Base-by-base conservation (phyloP, 805 yeast genomes). In the Candida maesae region DNA sequence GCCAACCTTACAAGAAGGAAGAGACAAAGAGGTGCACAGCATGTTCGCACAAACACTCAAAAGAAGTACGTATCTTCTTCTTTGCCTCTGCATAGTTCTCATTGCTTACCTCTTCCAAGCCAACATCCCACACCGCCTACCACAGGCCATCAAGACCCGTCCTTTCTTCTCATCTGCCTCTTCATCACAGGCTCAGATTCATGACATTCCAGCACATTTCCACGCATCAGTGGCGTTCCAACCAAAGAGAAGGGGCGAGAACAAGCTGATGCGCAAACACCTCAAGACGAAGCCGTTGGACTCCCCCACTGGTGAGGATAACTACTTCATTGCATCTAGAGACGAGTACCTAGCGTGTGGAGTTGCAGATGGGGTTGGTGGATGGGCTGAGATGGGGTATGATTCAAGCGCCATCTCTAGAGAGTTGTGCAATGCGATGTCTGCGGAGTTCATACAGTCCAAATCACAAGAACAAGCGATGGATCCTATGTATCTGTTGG, bases 361-460 rank as follows among this genome's bases (percentile, higher is more conserved):
- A 17, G 93, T 85, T 4, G 84, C 96, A 6, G 99, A 91, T 64
- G 99, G 99, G 12, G 98, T 93, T 4, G 98, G 98, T 13, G 98
- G 98, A 3, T 91, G 98, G 97, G 76, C 85, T 2, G 93, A 86
- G 46, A 81, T 85, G 35, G 97, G 97, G 0, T 84, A 79, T 53
- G 96, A 91, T 60, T 85, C 96, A 2, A 76, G 88, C 43, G 91
- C 91, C 7, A 85, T 91, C 45, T 81, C 93, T 30, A 71, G 95
- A 51, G 93, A 86, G 52, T 65, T 91, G 29, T 83, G 95, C 49
- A 64, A 64, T 6, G 67, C 76, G 4, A 70, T 87, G 56, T 69
- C 72, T 15, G 56, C 63, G 50, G 47, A 53, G 19, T 42, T 47
- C 42, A 36, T 39, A 19, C 34, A 35, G 8, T 48, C 32, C 15